Evolutionary conservation across 2,329 filamentous ascomycete genomes (phyloP), one percentile per base, ranked within the genome.

Genomic region (Arthroderma sp.): DNA sequence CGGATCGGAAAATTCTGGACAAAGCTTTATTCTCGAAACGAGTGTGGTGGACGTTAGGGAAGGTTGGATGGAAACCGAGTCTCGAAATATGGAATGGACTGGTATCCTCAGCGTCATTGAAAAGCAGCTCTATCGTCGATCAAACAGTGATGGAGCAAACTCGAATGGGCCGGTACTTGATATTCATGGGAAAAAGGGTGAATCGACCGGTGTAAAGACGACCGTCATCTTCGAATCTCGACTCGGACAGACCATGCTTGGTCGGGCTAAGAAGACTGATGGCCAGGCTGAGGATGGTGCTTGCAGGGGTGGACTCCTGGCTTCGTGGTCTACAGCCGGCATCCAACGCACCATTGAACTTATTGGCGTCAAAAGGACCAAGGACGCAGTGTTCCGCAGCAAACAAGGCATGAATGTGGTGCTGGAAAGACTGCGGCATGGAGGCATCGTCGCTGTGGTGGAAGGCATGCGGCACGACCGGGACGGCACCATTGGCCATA

Each of bases 391-490:
- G 53, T 64, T 75, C 6, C 80, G 78, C 53, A 78, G 77, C 50
- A 75, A 75, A 49, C 70, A 80, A 54, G 78, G 78, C 43, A 81
- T 81, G 78, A 78, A 78, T 47, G 70, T 81, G 22, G 78, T 81
- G 22, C 65, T 81, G 5, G 74, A 78, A 55, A 65, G 78, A 32
- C 61, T 85, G 57, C 69, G 81, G 44, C 69, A 71, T 47, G 80
- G 80, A 34, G 81, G 81, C 0, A 65, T 85, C 11, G 77, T 82
- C 10, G 79, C 64, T 22, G 81, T 83, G n/a, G 64, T 85, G 29
- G 80, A 83, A 51, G 80, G 78, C 29, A 83, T 83, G 80, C 68
- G 77, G 42, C 66, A 69, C 53, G 80, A 83, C 55, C 68, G 73
- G 36, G 70, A 75, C 22, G 56, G 59, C 42, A 54, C 60, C 47